A percentile compares a stretch with the other conserved stretches of the same genome.
Conservation (phyloP, 2,329 filamentous ascomycete genomes). For the Penicillium paneum region DNA sequence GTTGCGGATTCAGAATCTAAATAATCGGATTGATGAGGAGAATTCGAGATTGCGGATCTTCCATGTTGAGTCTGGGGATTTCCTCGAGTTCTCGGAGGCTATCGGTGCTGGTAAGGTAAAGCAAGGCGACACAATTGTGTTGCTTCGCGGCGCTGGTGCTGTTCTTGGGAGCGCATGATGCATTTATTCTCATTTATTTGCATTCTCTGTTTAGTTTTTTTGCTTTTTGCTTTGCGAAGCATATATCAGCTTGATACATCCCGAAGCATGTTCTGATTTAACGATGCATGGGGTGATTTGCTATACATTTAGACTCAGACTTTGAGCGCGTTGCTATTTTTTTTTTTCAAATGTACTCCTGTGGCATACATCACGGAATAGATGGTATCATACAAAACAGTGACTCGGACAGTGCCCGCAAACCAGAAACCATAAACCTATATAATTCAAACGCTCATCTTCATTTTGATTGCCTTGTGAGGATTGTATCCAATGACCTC, state of each 20-base stretch:
- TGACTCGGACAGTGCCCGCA: conserved; percentile 6
- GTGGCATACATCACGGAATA: conserved; percentile 7
- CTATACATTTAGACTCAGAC: neutral
- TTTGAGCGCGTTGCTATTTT: neutral
- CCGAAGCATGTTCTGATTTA: conserved; percentile 3
- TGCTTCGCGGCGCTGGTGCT: conserved; percentile 81
- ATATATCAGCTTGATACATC: conserved; percentile 11
- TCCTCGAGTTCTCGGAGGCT: conserved; percentile 86
- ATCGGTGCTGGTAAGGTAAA: conserved; percentile 64
- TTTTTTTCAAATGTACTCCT: neutral
- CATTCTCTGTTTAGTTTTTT: neutral
- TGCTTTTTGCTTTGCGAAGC: conserved; percentile 1
- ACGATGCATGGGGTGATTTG: neutral
- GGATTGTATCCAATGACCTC: conserved; percentile 83
- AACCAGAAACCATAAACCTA: neutral
- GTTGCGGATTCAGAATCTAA: conserved; percentile 46
- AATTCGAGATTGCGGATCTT: conserved; percentile 81
- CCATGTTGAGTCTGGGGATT: conserved; percentile 82
- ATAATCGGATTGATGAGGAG: conserved; percentile 45
- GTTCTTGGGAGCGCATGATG: conserved; percentile 61
- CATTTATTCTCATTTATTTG: neutral
- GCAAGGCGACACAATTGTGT: conserved; percentile 84
- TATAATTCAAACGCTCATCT: conserved; percentile 77
- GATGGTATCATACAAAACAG: conserved; percentile 24
- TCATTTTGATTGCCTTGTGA: conserved; percentile 91